Base-by-base conservation (phyloP, 805 yeast genomes). In the Grigorovia yakushimaensis region DNA sequence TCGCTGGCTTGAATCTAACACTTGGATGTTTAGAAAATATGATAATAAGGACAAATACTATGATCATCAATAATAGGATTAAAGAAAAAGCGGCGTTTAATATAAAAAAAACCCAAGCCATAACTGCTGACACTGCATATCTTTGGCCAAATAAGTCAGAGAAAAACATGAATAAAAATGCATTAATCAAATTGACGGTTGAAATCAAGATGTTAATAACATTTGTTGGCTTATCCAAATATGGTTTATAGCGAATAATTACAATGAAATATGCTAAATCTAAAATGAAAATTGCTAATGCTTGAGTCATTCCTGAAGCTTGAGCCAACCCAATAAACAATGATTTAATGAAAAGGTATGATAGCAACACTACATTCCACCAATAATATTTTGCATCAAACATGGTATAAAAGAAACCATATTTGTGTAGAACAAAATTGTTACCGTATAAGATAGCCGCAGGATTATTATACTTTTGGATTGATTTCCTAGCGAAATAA, bases 71-170 rank as follows among this genome's bases (percentile, higher is more conserved):
- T 62, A 89, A 73, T 55, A 89, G 70, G 45, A 87, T 73, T 54
- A 86, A 73, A 8, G 95, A 79, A 60, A 85, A 88, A 4, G 91
- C 94, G 6, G 96, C 96, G 64, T 89, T 89, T 63, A 89, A 65
- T 48, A 89, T 74, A 64, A 89, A 89, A 68, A 86, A 89, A 1
- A 89, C 73, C 79, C 95, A 84, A 0, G 94, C 97, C 95, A 89
- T 86, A 47, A 89, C 78, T 1, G 95, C 82, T 13, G 81, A 71
- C 11, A 86, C 96, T 8, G 78, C 76, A 19, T 80, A 81, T 8
- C 87, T 81, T 68, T 88, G 96, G 44, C 82, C 81, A 67, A 85
- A 88, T 52, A 89, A 69, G 59, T 84, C 82, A 3, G 95, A 85
- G 62, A 88, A 89, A 71, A 89, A 89, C 53, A 86, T 62, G 70